A percentile compares a stretch with the other conserved stretches of the same genome.
Evolutionary conservation across 345 rosid genomes (phyloP).

Genomic region (Xanthoceras sorbifolium): DNA sequence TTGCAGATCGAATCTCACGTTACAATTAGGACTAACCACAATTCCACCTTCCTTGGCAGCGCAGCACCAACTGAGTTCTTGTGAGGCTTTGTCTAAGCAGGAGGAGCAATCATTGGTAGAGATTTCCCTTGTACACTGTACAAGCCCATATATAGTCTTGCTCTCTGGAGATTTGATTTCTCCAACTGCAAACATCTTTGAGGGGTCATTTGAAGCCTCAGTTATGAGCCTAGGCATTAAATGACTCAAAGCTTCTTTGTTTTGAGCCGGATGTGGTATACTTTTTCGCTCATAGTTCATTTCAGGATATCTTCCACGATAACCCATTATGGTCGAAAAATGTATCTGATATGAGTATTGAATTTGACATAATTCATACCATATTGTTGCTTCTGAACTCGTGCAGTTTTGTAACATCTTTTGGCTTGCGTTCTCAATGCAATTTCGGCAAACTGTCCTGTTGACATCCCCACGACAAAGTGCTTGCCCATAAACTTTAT

Average conservation of each 20-base stretch:
- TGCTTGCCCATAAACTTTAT: constrained; percentile 33
- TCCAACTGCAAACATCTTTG: constrained; percentile 32
- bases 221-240: constrained; percentile 25
- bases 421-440: constrained; percentile 29
- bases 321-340: constrained; percentile 5
- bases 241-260: constrained; percentile 2
- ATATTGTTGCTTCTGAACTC: constrained; percentile 25
- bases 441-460: constrained; percentile 23
- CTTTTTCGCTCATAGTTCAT: constrained; percentile 11
- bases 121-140: constrained; percentile 43
- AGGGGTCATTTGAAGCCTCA: constrained; percentile 22
- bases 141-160: constrained; percentile 34
- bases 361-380: constrained; percentile 42
- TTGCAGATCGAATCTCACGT: constrained; percentile 34
- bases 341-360: constrained; percentile 29
- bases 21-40: constrained; percentile 36
- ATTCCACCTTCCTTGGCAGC: constrained; percentile 27
- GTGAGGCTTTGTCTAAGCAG: constrained; percentile 27
- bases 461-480: constrained; percentile 35
- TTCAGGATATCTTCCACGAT: constrained; percentile 30
- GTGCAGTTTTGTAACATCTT: constrained; percentile 14
- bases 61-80: constrained; percentile 33
- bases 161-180: constrained; percentile 9
- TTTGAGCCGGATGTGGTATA: constrained; percentile 19
- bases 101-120: neutral